Conservation (phyloP, 1,284 basidiomycete species). For the Anthracocystis panici-leucophaei region DNA sequence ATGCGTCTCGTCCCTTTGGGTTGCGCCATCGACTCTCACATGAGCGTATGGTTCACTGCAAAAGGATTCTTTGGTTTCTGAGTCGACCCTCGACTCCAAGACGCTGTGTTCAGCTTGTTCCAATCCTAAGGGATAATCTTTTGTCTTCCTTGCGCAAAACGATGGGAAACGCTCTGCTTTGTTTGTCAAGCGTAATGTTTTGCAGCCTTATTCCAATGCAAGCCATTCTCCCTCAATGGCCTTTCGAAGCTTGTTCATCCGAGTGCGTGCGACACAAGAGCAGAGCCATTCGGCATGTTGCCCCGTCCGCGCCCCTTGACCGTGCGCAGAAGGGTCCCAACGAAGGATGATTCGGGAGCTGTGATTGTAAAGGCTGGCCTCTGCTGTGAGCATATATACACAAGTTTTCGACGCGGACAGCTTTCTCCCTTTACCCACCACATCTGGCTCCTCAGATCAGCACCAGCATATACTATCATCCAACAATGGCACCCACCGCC, state of each 20-base stretch:
- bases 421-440: not conserved
- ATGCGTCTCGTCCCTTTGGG: not conserved
- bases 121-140: too few species aligned
- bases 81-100: too few species aligned
- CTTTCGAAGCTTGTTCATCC: not conserved
- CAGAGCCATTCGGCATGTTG: not conserved
- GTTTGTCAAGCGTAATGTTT: not conserved
- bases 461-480: too few species aligned
- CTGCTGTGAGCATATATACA: constrained; percentile 6
- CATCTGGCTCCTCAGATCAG: too few species aligned
- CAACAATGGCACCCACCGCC: constrained; percentile 52
- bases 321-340: not conserved
- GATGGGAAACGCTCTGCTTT: too few species aligned
- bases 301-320: not conserved
- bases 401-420: not conserved
- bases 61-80: too few species aligned
- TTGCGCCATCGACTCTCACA: constrained; percentile 5
- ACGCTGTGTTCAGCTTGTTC: too few species aligned
- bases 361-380: too few species aligned
- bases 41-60: not conserved
- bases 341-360: not conserved
- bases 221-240: not conserved
- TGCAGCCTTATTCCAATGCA: not conserved
- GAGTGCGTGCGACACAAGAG: not conserved
- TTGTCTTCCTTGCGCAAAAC: too few species aligned